Evolutionary conservation across 495 filamentous ascomycete genomes (phyloP).

Genomic region (Trichoderma reesei): DNA sequence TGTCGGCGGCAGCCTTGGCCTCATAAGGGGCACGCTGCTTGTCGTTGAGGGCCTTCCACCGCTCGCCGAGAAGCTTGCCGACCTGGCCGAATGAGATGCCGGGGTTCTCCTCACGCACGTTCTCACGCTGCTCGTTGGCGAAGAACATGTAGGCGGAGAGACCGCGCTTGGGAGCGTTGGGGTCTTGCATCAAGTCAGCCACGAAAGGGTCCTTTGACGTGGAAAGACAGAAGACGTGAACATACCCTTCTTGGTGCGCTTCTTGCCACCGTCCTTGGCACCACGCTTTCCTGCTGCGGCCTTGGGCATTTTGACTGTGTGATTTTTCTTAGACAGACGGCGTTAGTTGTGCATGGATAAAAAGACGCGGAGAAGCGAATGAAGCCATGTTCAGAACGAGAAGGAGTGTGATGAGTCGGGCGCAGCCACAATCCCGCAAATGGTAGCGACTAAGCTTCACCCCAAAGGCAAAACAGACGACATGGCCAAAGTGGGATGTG

Average conservation of each 20-base stretch:
- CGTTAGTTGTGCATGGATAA: not conserved
- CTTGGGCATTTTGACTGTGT: slow-evolving; percentile 32
- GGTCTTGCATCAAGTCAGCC: slow-evolving; percentile 55
- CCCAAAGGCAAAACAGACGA: not conserved
- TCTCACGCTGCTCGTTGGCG: slow-evolving; percentile 96
- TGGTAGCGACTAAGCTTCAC: not conserved
- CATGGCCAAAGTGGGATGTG: not conserved
- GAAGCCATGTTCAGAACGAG: too few species aligned
- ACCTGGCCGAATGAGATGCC: slow-evolving; percentile 97
- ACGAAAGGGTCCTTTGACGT: slow-evolving; percentile 48
- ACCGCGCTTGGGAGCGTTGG: slow-evolving; percentile 97
- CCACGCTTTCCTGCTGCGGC: slow-evolving; percentile 35
- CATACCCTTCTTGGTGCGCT: slow-evolving; percentile 47
- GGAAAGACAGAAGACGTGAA: slow-evolving; percentile 52
- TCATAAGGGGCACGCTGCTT: slow-evolving; percentile 89
- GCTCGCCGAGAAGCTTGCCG: slow-evolving; percentile 92
- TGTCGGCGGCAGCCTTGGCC: slow-evolving; percentile 87
- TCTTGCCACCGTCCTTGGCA: slow-evolving; percentile 33
- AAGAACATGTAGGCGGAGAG: slow-evolving; percentile 99
- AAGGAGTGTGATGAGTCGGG: not conserved
- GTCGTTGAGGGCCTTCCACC: slow-evolving; percentile 90
- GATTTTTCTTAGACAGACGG: not conserved
- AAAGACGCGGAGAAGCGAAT: too few species aligned
- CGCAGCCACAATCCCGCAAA: not conserved
- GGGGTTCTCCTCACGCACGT: slow-evolving; percentile 96